phyloP scores from a whole-genome alignment of 139 green algal genomes.

The Picochlorum sp. region DNA sequence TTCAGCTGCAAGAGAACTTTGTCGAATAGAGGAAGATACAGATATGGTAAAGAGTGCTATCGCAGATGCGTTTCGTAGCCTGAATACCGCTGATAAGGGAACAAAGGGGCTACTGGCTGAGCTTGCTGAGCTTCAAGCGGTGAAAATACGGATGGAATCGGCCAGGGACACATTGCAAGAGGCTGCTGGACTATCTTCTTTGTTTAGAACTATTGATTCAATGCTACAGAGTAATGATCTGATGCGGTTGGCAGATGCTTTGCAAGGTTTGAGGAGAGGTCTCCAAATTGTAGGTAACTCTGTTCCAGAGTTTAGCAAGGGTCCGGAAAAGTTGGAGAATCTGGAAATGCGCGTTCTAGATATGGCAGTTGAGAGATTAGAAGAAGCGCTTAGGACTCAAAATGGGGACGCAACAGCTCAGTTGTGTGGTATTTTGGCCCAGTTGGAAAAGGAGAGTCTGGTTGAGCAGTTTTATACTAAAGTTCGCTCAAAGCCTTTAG shows the following conservation, averaged over 20 bases:
- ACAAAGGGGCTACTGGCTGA: conserved; percentile 8
- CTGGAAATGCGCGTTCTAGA: conserved; percentile 72
- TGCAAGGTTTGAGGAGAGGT: conserved; percentile 65
- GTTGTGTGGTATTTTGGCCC: conserved; percentile 43
- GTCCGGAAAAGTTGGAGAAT: conserved; percentile 14
- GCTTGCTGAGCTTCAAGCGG: conserved; percentile 38
- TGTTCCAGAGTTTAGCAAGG: conserved; percentile 29
- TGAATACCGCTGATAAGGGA: conserved; percentile 11
- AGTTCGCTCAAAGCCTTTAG: conserved; percentile 30
- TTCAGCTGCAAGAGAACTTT: conserved; percentile 69
- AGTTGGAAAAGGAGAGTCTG: conserved; percentile 32
- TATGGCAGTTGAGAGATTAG: conserved; percentile 60
- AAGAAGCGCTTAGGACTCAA: conserved; percentile 42
- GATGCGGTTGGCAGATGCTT: conserved; percentile 54
- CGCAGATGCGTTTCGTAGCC: neutral
- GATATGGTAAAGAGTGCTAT: conserved; percentile 27
- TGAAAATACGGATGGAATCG: conserved; percentile 72
- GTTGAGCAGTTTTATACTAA: conserved; percentile 52
- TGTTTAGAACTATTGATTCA: conserved; percentile 69
- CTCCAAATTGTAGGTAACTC: conserved; percentile 44
- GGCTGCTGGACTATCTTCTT: conserved; percentile 69
- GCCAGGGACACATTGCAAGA: conserved; percentile 76
- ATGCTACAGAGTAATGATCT: conserved; percentile 65
- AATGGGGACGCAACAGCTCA: conserved; percentile 19
- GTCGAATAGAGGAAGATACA: conserved; percentile 41